Base-by-base conservation (phyloP, 2,329 filamentous ascomycete genomes). In the Graphiopsis chlorocephala region DNA sequence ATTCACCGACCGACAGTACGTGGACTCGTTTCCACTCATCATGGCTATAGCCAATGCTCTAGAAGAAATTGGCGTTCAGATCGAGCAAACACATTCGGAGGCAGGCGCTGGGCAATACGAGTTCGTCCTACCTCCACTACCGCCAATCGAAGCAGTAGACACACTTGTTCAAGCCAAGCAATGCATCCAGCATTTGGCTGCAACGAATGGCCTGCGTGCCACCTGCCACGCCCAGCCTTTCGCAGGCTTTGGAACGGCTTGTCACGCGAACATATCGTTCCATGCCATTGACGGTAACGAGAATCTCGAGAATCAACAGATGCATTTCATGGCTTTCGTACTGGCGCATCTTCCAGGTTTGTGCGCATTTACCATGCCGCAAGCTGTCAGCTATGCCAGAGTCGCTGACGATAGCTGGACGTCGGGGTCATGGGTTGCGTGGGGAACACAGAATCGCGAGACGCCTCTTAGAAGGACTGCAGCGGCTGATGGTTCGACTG, bases 371-470 rank as follows among this genome's bases (percentile, higher is more conserved):
- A 87, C 86, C 0, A 85, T 91, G 70, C 84, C 88, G 38, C 86
- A 86, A 68, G 81, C 85, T 1, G 81, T 82, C 0, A 91, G 88
- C 74, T 95, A 95, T 75, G 84, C 85, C 38, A 85, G 91, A 4
- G 82, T 91, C 12, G 77, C 79, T 1, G 88, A 92, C 61, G 85
- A 90, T n/a, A 81, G 80, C 65, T 95, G 91, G 91, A 85, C 90
- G 0, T 90, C 90, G n/a, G 90, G 90, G 0, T 85, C 87, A 8
- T 93, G 89, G 88, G 85, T 93, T 0, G 80, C 88, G 0, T 96
- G 91, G 91, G 92, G 92, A 14, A 90, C 87, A 4, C 88, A 95
- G 77, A 95, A 95, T 75, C 86, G 90, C 20, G 90, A 94, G 78
- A 82, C 86, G 4, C 89, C 91, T 0, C 80, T 96, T 11, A 85